These are phyloP conservation scores for Xylaria sp. DNA, from an alignment of 2,329 filamentous ascomycete genomes.

Conservation along the genomic window DNA sequence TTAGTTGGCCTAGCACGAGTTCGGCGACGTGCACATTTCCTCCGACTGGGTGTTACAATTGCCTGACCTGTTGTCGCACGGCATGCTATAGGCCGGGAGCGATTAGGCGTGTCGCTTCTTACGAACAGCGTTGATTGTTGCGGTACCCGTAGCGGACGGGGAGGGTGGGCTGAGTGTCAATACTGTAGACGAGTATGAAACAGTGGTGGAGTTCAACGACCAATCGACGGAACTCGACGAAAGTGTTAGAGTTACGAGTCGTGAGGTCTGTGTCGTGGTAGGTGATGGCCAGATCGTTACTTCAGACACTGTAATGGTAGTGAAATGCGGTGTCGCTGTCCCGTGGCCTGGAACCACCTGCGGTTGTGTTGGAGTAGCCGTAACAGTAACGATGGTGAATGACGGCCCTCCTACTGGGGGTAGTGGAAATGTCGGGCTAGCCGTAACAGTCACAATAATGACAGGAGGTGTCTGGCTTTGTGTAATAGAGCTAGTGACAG, in stretches of 20 bases:
- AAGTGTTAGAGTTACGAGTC: conserved; percentile 27
- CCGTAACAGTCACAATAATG: conserved; percentile 24
- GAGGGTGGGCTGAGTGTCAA: conserved; percentile 26
- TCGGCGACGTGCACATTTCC: not conserved
- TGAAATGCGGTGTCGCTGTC: conserved; percentile 10
- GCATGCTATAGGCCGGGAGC: not conserved
- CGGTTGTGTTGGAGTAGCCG: conserved; percentile 9
- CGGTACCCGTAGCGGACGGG: conserved; percentile 23
- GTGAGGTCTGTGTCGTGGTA: conserved; percentile 10
- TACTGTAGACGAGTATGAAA: conserved; percentile 28
- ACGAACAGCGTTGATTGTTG: conserved; percentile 13
- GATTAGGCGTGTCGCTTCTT: conserved; percentile 12
- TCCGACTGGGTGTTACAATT: not conserved
- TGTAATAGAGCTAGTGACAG: not conserved
- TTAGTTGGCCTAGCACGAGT: conserved; percentile 3
- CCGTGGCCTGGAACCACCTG: not conserved
- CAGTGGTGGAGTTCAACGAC: conserved; percentile 27
- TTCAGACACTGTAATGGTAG: conserved; percentile 29
- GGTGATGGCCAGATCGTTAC: conserved; percentile 23
- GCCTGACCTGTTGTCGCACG: not conserved
- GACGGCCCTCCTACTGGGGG: not conserved
- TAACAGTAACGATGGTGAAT: conserved; percentile 27
- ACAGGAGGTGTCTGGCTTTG: conserved; percentile 1
- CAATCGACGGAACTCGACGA: conserved; percentile 27
- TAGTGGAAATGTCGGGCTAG: not conserved